These are phyloP conservation scores for Trichoderma reesei DNA, from an alignment of 495 filamentous ascomycete species.

Conservation along the genomic window DNA sequence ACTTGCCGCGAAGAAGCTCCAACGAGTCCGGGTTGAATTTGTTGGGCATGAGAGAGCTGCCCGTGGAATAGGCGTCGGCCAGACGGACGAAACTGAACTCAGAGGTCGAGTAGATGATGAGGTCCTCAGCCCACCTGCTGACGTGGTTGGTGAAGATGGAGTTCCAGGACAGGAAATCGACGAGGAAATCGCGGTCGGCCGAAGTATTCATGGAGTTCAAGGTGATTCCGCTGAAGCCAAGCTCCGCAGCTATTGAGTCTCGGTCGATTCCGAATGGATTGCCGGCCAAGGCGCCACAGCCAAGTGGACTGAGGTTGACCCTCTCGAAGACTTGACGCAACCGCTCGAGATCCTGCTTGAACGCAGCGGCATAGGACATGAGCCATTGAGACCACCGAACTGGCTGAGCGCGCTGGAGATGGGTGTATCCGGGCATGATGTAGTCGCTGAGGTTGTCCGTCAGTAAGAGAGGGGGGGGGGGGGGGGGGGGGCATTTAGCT, in stretches of 20 bases:
- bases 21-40: constrained; percentile 63
- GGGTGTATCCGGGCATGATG: constrained; percentile 61
- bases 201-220: constrained; percentile 72
- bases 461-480: background rate
- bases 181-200: constrained; percentile 42
- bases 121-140: constrained; percentile 70
- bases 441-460: constrained; percentile 8
- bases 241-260: constrained; percentile 66
- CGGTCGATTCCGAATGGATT: constrained; percentile 78
- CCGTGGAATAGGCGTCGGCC: constrained; percentile 70
- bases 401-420: constrained; percentile 76
- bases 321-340: constrained; percentile 57
- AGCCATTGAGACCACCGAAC: constrained; percentile 78
- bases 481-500: background rate
- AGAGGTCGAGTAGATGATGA: constrained; percentile 68
- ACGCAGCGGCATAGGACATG: constrained; percentile 59
- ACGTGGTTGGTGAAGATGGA: constrained; percentile 72
- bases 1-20: constrained; percentile 74
- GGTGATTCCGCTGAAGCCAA: constrained; percentile 68
- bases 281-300: constrained; percentile 71
- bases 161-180: constrained; percentile 2
- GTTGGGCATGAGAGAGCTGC: constrained; percentile 74
- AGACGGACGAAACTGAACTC: constrained; percentile 70
- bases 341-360: constrained; percentile 64
- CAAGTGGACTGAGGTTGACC: constrained; percentile 67